Base-by-base conservation (phyloP, 805 yeast species). In the Saturnispora mendoncae region DNA sequence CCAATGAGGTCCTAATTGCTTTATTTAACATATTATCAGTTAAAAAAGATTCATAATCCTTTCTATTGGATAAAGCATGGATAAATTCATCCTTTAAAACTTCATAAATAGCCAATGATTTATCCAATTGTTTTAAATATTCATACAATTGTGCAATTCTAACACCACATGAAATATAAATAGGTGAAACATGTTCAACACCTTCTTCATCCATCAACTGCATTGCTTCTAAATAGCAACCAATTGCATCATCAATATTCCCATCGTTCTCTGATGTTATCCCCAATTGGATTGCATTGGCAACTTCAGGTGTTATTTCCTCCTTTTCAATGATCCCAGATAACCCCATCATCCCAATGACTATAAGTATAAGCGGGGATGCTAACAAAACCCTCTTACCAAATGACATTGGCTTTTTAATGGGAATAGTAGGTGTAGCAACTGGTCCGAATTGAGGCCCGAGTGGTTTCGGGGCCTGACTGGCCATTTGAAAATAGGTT, bases 71-170 rank as follows among this genome's bases (percentile, higher is more conserved):
- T 10, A 47, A 33, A 10, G 46, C 45, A 43, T 40, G 36, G 2
- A 47, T 25, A 32, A 43, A 45, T 20, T 27, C 17, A 14, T 47
- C 39, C 6, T 48, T 33, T 9, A 54, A 28, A 3, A 50, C 48
- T 36, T 53, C 51, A 44, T 58, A 58, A 12, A 56, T 46, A 2
- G 44, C 46, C 24, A 50, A 36, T 2, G 63, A 59, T 33, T 54
- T 57, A 36, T 55, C 56, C 29, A 45, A 49, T n/a, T 51, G 38
- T 7, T 47, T 51, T 14, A 50, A 19, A 20, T 43, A 45, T 39
- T 86, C 95, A 57, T 74, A 83, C 80, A 84, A 78, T 53, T 86
- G 94, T 12, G 82, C 94, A 28, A 84, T 66, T 53, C 87, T 84
- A 58, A 87, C 65, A 54, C 85, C 88, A 36, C 86, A 72, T 0